Percentiles rank a stretch among this genome's conserved stretches.
Evolutionary conservation across 2,329 filamentous ascomycete species (phyloP).

Genomic region (Colletotrichum echinochloae): DNA sequence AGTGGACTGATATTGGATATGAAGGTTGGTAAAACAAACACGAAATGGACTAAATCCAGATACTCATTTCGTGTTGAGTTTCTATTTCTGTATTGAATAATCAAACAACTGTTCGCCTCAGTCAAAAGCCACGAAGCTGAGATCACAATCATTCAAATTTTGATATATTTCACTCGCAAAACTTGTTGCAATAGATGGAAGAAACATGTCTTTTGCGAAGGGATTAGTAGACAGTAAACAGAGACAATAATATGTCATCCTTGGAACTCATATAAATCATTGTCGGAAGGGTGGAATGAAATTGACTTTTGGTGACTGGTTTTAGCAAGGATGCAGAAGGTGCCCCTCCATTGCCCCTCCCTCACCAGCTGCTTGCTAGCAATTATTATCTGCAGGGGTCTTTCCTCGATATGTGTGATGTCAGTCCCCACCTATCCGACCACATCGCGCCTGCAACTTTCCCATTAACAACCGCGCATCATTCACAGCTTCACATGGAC

Average conservation of each 20-base stretch:
- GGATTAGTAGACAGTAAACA: background rate
- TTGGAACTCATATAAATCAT: background rate
- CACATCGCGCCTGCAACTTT: conserved; percentile 31
- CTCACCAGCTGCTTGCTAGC: background rate
- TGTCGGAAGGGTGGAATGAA: background rate
- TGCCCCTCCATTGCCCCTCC: conserved; percentile 38
- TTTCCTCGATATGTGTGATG: conserved; percentile 37
- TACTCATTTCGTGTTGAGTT: background rate
- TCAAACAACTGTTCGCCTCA: background rate
- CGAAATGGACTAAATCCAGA: background rate
- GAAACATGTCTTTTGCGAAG: background rate
- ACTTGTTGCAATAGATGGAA: background rate
- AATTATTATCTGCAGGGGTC: conserved; percentile 28
- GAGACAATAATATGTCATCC: background rate
- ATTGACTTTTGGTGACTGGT: background rate
- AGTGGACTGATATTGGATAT: background rate
- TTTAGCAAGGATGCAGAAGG: background rate
- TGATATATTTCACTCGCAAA: background rate
- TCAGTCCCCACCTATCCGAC: conserved; percentile 38
- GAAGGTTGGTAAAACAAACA: background rate
- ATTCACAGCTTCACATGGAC: conserved; percentile 48
- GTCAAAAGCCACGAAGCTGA: background rate
- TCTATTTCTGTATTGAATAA: background rate
- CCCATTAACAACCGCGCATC: conserved; percentile 42
- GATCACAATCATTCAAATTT: background rate